Conservation (phyloP, 225 moss, liverwort and hornwort genomes). For the Polytrichum formosum region DNA sequence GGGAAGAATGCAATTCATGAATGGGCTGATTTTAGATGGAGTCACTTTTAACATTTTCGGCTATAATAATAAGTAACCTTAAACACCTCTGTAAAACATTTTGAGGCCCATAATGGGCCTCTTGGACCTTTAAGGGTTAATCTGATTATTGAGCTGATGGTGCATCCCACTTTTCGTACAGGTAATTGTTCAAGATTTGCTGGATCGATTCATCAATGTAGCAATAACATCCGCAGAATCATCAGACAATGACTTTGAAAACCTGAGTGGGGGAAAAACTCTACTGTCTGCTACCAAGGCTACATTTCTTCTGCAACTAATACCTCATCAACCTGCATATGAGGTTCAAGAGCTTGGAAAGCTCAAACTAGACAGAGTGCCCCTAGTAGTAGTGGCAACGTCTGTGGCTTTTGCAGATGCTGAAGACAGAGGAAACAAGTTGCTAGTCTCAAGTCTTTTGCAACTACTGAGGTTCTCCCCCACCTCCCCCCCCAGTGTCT, state of each 20-base stretch:
- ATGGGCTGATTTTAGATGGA: too few species aligned
- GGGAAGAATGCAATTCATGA: too few species aligned
- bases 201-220: conserved; percentile 33
- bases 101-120: too few species aligned
- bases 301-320: conserved; percentile 49
- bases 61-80: too few species aligned
- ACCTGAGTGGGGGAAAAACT: conserved; percentile 31
- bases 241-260: conserved; percentile 28
- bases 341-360: conserved; percentile 25
- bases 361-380: conserved; percentile 44
- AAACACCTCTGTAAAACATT: too few species aligned
- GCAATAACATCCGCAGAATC: conserved; percentile 19
- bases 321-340: conserved; percentile 38
- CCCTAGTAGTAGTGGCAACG: conserved; percentile 64
- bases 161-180: conserved; percentile 7
- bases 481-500: neutral
- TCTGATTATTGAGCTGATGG: too few species aligned
- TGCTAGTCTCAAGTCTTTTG: conserved; percentile 32
- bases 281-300: conserved; percentile 54
- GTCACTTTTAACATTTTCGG: too few species aligned
- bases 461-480: conserved; percentile 59
- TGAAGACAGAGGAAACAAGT: conserved; percentile 47
- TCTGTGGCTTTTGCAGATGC: conserved; percentile 56
- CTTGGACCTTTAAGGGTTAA: too few species aligned
- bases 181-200: conserved; percentile 37